Evolutionary conservation across 225 moss, liverwort and hornwort genomes (phyloP).

Genomic region (Anthoceros angustus): DNA sequence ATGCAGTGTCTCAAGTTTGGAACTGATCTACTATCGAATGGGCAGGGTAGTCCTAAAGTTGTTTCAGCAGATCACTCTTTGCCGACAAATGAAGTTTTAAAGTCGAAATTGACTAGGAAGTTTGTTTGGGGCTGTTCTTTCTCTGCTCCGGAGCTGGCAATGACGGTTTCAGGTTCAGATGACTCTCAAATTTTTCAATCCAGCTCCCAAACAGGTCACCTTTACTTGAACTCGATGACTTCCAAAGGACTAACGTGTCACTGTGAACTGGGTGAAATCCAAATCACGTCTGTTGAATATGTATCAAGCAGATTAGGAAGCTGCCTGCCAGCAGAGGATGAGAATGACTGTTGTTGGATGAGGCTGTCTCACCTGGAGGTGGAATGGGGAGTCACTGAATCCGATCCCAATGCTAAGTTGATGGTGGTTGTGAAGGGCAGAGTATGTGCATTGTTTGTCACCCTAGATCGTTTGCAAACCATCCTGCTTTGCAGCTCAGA

Average conservation of each 20-base stretch:
- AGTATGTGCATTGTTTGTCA: slow-evolving; percentile 41
- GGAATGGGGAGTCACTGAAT: slow-evolving; percentile 69
- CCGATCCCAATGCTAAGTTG: slow-evolving; percentile 36
- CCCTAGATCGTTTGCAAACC: neutral
- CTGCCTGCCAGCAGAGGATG: slow-evolving; percentile 27
- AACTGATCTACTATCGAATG: slow-evolving; percentile 38
- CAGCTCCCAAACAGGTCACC: slow-evolving; percentile 65
- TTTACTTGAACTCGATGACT: slow-evolving; percentile 64
- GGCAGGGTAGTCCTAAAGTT: slow-evolving; percentile 4
- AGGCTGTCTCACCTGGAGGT: slow-evolving; percentile 74
- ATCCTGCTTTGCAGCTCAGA: neutral
- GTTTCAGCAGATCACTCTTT: slow-evolving; percentile 15
- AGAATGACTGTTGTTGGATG: slow-evolving; percentile 52
- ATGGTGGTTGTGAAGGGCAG: slow-evolving; percentile 54
- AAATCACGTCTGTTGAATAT: slow-evolving; percentile 63
- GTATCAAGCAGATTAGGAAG: slow-evolving; percentile 23
- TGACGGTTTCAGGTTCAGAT: slow-evolving; percentile 48
- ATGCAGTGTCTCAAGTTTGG: slow-evolving; percentile 71
- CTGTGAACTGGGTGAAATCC: slow-evolving; percentile 70
- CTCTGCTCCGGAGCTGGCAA: slow-evolving; percentile 65
- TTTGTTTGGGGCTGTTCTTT: slow-evolving; percentile 74
- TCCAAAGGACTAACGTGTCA: slow-evolving; percentile 48
- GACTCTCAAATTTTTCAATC: slow-evolving; percentile 53
- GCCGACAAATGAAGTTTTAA: slow-evolving; percentile 20
- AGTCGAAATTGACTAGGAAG: slow-evolving; percentile 33